Evolutionary conservation across 2,329 filamentous ascomycete species (phyloP), one percentile per base, ranked within the genome.

Genomic region (Colletotrichum sp.): DNA sequence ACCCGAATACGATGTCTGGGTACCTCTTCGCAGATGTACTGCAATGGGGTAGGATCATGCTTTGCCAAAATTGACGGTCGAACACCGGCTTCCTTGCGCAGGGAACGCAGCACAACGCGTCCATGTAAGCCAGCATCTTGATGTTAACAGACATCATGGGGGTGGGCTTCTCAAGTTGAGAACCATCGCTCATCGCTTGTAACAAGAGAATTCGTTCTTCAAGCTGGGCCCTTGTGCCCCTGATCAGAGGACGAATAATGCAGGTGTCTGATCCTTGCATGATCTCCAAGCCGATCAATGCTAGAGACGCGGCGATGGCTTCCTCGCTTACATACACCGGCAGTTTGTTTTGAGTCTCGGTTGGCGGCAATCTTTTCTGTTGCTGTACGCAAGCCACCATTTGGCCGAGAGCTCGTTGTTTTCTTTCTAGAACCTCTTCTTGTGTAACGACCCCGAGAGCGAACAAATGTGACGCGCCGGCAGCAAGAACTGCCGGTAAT

Each of bases 121-220:
- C 71, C 49, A 75, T 69, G 25, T 75, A 75, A n/a, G 75, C 75
- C 62, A 75, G 61, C 61, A 77, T 70, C 19, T 68, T 75, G 8
- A 71, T 34, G 59, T 77, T 74, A 12, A 70, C 57, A 15, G 66
- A 34, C 64, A 74, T 63, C 71, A 70, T 74, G 13, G 55, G 59
- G 1, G 71, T 74, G 1, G 59, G 55, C 30, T 19, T 63, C 5
- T 64, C 34, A 16, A 29, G 36, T 52, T 29, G 27, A 11, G 19
- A 16, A 22, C 9, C 13, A 8, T 16, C 27, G 3, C 2, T 25
- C 5, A 49, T 44, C 16, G 9, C 22, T 2, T 57, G 16, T n/a
- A 55, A 19, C 11, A 39, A 8, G 7, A 30, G 69, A 1, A 19
- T 19, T n/a, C 65, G 30, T 16, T 63, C 57, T 15, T 68, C 66